Evolutionary conservation across 192 early-diverging fungal genomes (phyloP).

Genomic region (Entomortierella chlamydospora): DNA sequence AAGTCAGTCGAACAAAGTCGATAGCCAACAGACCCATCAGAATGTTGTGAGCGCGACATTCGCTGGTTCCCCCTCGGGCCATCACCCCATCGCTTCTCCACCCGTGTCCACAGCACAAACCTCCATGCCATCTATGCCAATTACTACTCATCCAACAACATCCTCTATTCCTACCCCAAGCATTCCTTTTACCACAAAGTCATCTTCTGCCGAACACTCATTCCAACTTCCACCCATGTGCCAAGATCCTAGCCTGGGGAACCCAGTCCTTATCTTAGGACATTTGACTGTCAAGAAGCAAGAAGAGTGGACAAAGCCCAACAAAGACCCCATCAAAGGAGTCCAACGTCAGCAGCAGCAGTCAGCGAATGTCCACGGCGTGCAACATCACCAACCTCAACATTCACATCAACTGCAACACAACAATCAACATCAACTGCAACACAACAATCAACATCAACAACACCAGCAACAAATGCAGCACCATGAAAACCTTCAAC

Average conservation of each 20-base stretch:
- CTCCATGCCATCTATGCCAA: slow-evolving; percentile 10
- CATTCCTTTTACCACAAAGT: neutral
- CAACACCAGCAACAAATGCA: slow-evolving; percentile 1
- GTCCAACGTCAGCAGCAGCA: slow-evolving; percentile 4
- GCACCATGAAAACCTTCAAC: too few relatives aligned
- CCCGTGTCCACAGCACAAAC: neutral
- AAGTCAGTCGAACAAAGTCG: slow-evolving; percentile 10
- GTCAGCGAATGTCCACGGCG: neutral
- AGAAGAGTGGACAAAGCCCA: slow-evolving; percentile 26
- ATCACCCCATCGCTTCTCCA: neutral
- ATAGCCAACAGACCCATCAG: slow-evolving; percentile 5
- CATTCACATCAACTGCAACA: neutral
- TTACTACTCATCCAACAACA: neutral
- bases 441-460: slow-evolving; percentile 7
- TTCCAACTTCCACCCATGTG: slow-evolving; percentile 37
- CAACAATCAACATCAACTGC: neutral
- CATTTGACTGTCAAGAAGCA: slow-evolving; percentile 35
- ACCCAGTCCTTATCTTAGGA: slow-evolving; percentile 4
- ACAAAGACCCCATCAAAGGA: neutral
- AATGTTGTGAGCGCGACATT: neutral
- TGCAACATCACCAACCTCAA: neutral
- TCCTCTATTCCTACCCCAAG: neutral
- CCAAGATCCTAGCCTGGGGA: slow-evolving; percentile 31
- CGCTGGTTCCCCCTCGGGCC: neutral
- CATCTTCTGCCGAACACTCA: neutral